Evolutionary conservation across 345 rosid species (phyloP).

Genomic region (Iberis pinnata): DNA sequence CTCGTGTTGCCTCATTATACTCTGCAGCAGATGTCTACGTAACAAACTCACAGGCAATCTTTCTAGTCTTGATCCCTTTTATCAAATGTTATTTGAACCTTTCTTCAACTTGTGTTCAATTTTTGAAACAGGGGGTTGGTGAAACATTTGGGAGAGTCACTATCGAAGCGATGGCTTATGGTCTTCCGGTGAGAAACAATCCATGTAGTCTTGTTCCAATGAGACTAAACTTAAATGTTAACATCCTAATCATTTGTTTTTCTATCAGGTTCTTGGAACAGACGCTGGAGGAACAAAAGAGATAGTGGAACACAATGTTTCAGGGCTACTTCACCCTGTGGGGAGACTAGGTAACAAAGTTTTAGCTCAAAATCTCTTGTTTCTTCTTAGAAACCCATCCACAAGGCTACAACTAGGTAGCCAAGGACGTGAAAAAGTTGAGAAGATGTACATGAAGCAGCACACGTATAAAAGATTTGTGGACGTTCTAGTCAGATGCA

Average conservation of each 20-base stretch:
- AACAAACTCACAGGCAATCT: constrained; percentile 77
- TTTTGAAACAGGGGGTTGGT: constrained; percentile 61
- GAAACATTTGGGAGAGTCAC: constrained; percentile 99
- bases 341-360: constrained; percentile 54
- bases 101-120: no score
- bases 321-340: constrained; percentile 82
- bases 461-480: constrained; percentile 86
- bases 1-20: constrained; percentile 80
- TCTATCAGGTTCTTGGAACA: constrained; percentile 51
- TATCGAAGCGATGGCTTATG: constrained; percentile 95
- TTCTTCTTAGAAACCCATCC: constrained; percentile 52
- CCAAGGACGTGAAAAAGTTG: constrained; percentile 62
- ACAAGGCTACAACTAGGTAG: constrained; percentile 60
- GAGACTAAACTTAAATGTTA: constrained; percentile 1
- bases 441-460: constrained; percentile 65
- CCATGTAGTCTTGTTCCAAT: background rate
- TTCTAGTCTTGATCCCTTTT: constrained; percentile 2
- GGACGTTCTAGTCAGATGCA: constrained; percentile 69
- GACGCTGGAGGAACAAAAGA: constrained; percentile 92
- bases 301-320: constrained; percentile 70
- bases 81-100: constrained; percentile 9
- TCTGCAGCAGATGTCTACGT: constrained; percentile 93
- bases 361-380: constrained; percentile 54
- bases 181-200: constrained; percentile 68
- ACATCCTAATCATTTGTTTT: constrained; percentile 1